Evolutionary conservation across 2,329 filamentous ascomycete genomes (phyloP).

Genomic region (Zasmidium citrigriseum): DNA sequence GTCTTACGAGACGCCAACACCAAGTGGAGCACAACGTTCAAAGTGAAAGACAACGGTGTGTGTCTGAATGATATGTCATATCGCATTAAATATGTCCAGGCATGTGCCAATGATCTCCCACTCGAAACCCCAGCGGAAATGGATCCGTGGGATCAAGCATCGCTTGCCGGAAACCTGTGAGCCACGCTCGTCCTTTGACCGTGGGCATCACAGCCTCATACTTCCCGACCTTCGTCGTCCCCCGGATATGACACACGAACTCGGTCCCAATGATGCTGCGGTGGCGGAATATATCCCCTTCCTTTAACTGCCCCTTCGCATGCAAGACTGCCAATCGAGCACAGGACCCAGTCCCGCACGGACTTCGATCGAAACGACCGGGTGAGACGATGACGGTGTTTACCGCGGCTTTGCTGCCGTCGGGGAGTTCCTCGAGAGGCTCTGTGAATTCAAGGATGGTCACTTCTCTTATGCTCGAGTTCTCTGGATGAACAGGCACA

Average conservation of each 20-base stretch:
- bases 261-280: conserved; percentile 47
- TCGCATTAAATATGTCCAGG: background rate
- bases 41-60: no score
- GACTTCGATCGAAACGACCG: conserved; percentile 49
- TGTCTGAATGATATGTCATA: no score
- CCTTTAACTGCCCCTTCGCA: conserved; percentile 41
- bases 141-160: conserved; percentile 49
- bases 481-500: conserved; percentile 47
- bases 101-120: conserved; percentile 35
- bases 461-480: conserved; percentile 44
- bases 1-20: no score
- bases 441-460: conserved; percentile 43
- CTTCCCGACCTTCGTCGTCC: conserved; percentile 41
- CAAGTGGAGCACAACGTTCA: no score
- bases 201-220: conserved; percentile 44
- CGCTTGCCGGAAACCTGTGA: conserved; percentile 47
- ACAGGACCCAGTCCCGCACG: conserved; percentile 49
- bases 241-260: conserved; percentile 43
- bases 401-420: conserved; percentile 38
- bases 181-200: conserved; percentile 49
- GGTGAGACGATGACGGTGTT: conserved; percentile 47
- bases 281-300: conserved; percentile 42
- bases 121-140: conserved; percentile 45
- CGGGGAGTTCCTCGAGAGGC: conserved; percentile 28
- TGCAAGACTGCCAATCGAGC: conserved; percentile 48